phyloP scores from a whole-genome alignment of 164 flowering plant species.

The Aristolochia californica region DNA sequence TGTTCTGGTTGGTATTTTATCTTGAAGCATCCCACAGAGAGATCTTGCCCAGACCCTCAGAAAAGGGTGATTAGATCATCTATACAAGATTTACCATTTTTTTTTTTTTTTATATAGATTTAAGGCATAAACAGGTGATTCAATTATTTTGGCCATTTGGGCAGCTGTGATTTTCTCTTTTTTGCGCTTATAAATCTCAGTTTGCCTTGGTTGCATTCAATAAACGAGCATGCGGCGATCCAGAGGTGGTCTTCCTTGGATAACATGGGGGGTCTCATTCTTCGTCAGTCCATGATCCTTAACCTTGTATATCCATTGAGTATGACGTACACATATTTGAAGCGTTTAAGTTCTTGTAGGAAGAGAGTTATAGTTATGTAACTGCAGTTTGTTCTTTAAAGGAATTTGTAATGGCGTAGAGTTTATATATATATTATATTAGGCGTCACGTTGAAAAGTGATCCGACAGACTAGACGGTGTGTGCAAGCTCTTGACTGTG shows the following conservation, averaged over 20 bases:
- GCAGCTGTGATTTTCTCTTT: conserved; percentile 33
- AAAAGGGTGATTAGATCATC: background rate
- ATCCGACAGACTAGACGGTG: too few species aligned
- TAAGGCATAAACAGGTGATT: conserved; percentile 1
- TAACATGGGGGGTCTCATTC: background rate
- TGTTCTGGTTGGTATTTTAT: background rate
- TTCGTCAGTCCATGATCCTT: background rate
- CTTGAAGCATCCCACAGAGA: background rate
- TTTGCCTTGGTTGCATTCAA: conserved; percentile 29
- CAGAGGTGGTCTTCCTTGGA: background rate
- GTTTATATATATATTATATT: too few species aligned
- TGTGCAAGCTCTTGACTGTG: too few species aligned
- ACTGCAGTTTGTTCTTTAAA: too few species aligned
- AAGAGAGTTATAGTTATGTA: background rate
- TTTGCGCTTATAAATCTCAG: conserved; percentile 25
- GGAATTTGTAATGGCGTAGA: too few species aligned
- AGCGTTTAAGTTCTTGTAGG: too few species aligned
- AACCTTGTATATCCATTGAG: background rate
- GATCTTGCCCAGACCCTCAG: background rate
- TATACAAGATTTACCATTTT: too few species aligned
- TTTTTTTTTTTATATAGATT: background rate
- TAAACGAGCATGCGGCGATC: conserved; percentile 15
- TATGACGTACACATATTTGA: background rate
- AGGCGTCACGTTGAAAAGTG: too few species aligned
- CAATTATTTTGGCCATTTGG: conserved; percentile 29